These are phyloP conservation scores for Wallacemonas sp. DNA, from an alignment of 208 protist species.

Conservation along the genomic window DNA sequence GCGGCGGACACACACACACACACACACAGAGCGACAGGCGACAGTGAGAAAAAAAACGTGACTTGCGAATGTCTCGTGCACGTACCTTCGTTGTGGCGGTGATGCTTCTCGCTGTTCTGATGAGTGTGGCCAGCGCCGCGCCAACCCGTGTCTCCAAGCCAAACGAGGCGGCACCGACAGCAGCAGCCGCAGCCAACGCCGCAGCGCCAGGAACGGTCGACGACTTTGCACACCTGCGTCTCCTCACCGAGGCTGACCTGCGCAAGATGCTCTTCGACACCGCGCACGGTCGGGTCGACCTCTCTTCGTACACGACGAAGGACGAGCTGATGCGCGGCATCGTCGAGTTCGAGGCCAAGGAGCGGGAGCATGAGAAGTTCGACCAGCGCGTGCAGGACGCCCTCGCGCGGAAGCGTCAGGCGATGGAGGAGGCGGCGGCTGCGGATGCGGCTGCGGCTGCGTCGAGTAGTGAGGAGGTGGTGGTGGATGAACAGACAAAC, in stretches of 20 bases:
- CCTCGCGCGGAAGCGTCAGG: constrained; percentile 25
- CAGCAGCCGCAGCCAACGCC: neutral
- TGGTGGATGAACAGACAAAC: constrained; percentile 1
- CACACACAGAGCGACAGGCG: neutral
- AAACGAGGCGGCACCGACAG: neutral
- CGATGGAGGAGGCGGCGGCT: neutral
- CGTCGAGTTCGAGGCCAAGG: constrained; percentile 34
- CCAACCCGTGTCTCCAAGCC: neutral
- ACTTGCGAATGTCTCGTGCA: constrained; percentile 1
- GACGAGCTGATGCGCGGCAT: constrained; percentile 42
- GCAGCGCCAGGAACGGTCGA: too few relatives aligned
- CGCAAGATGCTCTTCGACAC: constrained; percentile 62
- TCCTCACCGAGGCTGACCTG: constrained; percentile 51
- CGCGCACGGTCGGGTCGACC: constrained; percentile 19
- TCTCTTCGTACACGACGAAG: constrained; percentile 23
- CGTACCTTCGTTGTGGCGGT: constrained; percentile 9
- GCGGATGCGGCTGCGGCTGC: neutral
- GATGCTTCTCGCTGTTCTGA: constrained; percentile 4
- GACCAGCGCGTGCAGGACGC: constrained; percentile 24
- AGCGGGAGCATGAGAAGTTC: constrained; percentile 33
- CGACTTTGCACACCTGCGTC: constrained; percentile 46
- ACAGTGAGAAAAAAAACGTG: too few relatives aligned
- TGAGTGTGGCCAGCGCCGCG: neutral
- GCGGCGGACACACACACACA: too few relatives aligned
- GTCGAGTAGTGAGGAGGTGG: neutral